phyloP scores from a whole-genome alignment of 2,329 filamentous ascomycete species.

The Arthrobotrys sphaeroides region DNA sequence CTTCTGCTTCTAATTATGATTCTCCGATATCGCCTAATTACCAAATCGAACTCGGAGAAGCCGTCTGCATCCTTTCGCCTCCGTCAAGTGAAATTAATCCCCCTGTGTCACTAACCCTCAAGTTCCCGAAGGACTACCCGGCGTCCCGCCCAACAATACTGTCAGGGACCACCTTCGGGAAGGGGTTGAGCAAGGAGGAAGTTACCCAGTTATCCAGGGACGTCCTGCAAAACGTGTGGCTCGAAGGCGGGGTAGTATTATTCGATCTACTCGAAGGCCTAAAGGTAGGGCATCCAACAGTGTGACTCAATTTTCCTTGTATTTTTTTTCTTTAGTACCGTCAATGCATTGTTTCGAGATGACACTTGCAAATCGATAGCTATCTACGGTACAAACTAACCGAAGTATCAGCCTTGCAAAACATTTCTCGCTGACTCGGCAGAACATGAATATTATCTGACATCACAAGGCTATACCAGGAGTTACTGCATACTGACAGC shows the following conservation, averaged over 20 bases:
- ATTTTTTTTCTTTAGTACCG: neutral
- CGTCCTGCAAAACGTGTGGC: constrained; percentile 74
- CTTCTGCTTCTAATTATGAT: neutral
- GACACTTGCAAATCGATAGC: constrained; percentile 1
- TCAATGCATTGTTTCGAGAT: neutral
- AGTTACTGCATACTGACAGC: constrained; percentile 37
- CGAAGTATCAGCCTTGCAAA: constrained; percentile 10
- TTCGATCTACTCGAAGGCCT: constrained; percentile 89
- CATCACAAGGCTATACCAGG: constrained; percentile 37
- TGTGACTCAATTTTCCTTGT: neutral
- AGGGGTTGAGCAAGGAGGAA: constrained; percentile 69
- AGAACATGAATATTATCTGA: constrained; percentile 25
- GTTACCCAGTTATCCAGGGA: constrained; percentile 76
- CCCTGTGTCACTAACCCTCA: constrained; percentile 67
- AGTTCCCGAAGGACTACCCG: constrained; percentile 80
- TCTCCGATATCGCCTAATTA: neutral
- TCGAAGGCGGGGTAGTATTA: constrained; percentile 80
- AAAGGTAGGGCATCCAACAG: constrained; percentile 60
- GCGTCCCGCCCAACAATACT: constrained; percentile 75
- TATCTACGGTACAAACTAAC: neutral
- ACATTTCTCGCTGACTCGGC: neutral
- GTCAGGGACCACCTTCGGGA: constrained; percentile 80
- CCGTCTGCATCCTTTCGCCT: constrained; percentile 74
- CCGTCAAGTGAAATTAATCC: constrained; percentile 67
- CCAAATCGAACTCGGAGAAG: constrained; percentile 36